Evolutionary conservation across 441 rosid genomes (phyloP).

Genomic region (Manihot esculenta): DNA sequence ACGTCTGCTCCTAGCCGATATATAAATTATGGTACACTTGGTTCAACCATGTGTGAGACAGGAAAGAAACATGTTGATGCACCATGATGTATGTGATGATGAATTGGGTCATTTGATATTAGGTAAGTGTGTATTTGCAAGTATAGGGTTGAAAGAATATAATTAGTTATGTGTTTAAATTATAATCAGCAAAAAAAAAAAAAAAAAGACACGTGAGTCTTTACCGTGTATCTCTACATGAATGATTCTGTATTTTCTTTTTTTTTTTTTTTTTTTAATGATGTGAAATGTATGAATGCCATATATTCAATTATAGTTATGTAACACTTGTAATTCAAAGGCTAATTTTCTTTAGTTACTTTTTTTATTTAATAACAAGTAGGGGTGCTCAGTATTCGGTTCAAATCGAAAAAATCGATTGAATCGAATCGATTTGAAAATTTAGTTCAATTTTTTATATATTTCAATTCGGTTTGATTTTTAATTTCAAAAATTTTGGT

Average conservation of each 20-base stretch:
- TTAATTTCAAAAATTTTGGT: too few relatives aligned
- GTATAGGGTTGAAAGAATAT: background rate
- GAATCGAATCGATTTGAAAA: too few relatives aligned
- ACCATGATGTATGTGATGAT: constrained; percentile 27
- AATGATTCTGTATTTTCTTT: background rate
- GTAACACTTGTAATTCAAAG: background rate
- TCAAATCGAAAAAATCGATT: too few relatives aligned
- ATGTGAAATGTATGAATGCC: background rate
- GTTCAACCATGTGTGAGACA: constrained; percentile 49
- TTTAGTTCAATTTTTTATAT: too few relatives aligned
- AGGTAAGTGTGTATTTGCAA: background rate
- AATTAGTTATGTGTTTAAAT: background rate
- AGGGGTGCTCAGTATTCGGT: too few relatives aligned
- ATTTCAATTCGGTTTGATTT: too few relatives aligned
- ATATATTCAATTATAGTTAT: constrained; percentile 4
- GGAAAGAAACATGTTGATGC: constrained; percentile 5
- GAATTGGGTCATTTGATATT: background rate
- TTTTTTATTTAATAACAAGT: too few relatives aligned
- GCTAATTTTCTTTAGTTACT: too few relatives aligned
- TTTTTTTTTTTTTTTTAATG: background rate
- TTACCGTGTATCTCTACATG: background rate
- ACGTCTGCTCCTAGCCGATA: constrained; percentile 76
- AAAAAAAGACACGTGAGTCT: constrained; percentile 1
- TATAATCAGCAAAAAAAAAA: too few relatives aligned
- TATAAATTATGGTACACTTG: constrained; percentile 45